phyloP scores from a whole-genome alignment of 129 eudicot genomes.

The Glebionis coronaria region DNA sequence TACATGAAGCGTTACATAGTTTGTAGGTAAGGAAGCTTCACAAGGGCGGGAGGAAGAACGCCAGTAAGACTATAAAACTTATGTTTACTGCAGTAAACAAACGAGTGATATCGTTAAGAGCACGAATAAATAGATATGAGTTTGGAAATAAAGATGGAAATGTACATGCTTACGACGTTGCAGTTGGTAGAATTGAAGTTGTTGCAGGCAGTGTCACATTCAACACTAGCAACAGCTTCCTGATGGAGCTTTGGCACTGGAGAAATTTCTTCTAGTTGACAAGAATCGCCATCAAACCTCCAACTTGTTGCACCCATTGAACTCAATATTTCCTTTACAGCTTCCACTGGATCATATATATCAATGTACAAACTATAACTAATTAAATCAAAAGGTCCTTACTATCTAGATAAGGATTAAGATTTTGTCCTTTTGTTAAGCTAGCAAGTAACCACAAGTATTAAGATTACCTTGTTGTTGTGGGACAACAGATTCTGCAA shows the following conservation, averaged over 20 bases:
- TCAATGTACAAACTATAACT: background rate
- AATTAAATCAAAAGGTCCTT: background rate
- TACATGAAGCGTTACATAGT: constrained; percentile 5
- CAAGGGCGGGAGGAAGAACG: constrained; percentile 24
- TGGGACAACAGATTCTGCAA: background rate
- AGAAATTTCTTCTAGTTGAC: constrained; percentile 50
- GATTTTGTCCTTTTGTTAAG: too few species aligned
- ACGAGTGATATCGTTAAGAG: background rate
- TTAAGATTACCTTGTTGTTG: constrained; percentile 3
- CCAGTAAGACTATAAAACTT: constrained; percentile 22
- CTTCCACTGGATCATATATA: constrained; percentile 39
- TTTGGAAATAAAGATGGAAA: background rate
- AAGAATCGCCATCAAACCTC: constrained; percentile 52
- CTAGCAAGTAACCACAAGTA: too few species aligned
- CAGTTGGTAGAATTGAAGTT: constrained; percentile 42
- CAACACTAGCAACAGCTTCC: constrained; percentile 32
- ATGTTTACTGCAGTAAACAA: constrained; percentile 7
- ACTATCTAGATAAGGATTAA: too few species aligned
- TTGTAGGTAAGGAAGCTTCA: constrained; percentile 21
- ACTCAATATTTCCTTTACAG: constrained; percentile 45
- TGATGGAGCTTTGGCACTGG: constrained; percentile 26
- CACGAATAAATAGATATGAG: background rate
- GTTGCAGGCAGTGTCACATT: constrained; percentile 45
- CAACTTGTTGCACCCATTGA: constrained; percentile 70
- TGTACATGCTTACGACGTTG: constrained; percentile 57